Percentiles rank a stretch among this genome's conserved stretches.
These are phyloP conservation scores for Epichloe uncinata DNA, from an alignment of 2,329 filamentous ascomycete species.

Conservation along the genomic window DNA sequence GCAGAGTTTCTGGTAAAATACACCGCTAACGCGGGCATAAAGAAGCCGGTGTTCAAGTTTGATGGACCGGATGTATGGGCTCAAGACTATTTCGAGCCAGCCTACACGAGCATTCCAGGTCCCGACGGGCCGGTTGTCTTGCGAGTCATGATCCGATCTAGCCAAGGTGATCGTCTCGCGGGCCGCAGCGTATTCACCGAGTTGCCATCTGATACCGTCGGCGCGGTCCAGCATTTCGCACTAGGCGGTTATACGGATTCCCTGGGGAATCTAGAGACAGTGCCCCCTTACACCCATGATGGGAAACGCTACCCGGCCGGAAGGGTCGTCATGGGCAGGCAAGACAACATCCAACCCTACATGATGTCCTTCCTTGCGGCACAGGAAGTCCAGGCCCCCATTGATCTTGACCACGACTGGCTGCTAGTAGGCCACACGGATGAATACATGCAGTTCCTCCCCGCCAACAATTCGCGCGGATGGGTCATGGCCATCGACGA, in stretches of 20 bases:
- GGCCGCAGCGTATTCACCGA: slow-evolving; percentile 21
- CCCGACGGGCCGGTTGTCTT: slow-evolving; percentile 14
- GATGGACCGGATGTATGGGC: slow-evolving; percentile 19
- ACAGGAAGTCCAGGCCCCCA: slow-evolving; percentile 21
- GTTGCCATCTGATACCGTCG: slow-evolving; percentile 16
- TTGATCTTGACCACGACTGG: slow-evolving; percentile 18
- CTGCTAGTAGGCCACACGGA: slow-evolving; percentile 15
- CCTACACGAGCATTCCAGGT: slow-evolving; percentile 23
- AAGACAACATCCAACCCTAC: slow-evolving; percentile 1
- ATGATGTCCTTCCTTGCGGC: slow-evolving; percentile 16
- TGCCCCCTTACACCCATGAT: slow-evolving; percentile 18
- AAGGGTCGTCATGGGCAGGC: slow-evolving; percentile 11
- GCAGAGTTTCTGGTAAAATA: not conserved
- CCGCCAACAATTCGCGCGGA: slow-evolving; percentile 12
- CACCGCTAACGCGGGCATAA: not conserved
- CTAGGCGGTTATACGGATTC: slow-evolving; percentile 10
- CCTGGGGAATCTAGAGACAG: slow-evolving; percentile 24
- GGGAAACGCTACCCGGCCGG: slow-evolving; percentile 12
- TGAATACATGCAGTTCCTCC: slow-evolving; percentile 18
- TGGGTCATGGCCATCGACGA: slow-evolving; percentile 14
- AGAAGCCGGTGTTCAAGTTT: slow-evolving; percentile 2
- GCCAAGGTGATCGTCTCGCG: slow-evolving; percentile 9
- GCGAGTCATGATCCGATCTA: slow-evolving; percentile 16
- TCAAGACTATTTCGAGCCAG: slow-evolving; percentile 27
- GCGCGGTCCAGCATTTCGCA: slow-evolving; percentile 17